Evolutionary conservation across 164 flowering plant species (phyloP).

Genomic region (Platanus orientalis): DNA sequence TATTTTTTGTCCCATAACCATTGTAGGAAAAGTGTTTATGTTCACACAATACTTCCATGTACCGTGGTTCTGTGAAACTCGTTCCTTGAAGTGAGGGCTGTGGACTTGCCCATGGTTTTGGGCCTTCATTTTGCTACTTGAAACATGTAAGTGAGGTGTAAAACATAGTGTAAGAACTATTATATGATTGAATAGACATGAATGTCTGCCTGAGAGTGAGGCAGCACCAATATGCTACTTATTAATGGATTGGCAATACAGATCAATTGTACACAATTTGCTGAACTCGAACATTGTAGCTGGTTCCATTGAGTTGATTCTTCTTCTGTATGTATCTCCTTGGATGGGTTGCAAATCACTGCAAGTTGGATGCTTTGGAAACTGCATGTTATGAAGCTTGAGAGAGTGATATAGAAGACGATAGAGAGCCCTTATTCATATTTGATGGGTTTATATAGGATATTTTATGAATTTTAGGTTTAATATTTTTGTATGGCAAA

Average conservation of each 20-base stretch:
- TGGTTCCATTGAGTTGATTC: no score
- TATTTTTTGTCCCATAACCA: no score
- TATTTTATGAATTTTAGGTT: no score
- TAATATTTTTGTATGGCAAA: no score
- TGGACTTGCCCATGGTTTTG: neutral
- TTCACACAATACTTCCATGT: neutral
- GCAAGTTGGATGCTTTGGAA: conserved; percentile 97
- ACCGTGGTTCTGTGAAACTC: neutral
- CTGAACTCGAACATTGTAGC: neutral
- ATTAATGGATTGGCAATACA: neutral
- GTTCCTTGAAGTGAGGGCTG: neutral
- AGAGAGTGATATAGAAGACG: no score
- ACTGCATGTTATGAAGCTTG: conserved; percentile 88
- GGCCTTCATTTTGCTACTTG: neutral
- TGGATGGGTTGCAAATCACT: conserved; percentile 95
- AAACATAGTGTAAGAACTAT: conserved; percentile 1
- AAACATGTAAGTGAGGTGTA: neutral
- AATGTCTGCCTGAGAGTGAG: neutral
- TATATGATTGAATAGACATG: neutral
- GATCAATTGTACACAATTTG: neutral
- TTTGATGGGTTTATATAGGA: no score
- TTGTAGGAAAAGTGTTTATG: no score
- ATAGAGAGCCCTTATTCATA: no score
- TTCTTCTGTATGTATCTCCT: no score
- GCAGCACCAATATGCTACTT: neutral